Evolutionary conservation across 1,139 yeast species (phyloP).

Genomic region (Saccharomycopsis crataegensis): DNA sequence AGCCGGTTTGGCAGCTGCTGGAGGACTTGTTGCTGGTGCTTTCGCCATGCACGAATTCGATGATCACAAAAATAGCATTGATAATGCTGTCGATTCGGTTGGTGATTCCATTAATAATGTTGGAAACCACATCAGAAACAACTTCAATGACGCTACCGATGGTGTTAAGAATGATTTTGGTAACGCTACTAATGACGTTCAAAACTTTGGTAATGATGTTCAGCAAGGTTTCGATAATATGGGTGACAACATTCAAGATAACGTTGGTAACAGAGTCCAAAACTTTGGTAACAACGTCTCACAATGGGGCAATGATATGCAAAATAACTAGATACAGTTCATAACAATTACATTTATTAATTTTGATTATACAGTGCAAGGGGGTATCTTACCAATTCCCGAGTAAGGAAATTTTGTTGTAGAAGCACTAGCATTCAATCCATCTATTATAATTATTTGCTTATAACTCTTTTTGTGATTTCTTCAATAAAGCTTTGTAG

Average conservation of each 20-base stretch:
- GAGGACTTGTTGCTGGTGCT: constrained; percentile 16
- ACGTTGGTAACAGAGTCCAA: constrained; percentile 9
- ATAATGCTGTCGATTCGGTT: constrained; percentile 4
- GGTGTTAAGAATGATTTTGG: constrained; percentile 3
- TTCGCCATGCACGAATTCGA: constrained; percentile 13
- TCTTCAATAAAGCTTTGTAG: constrained; percentile 61
- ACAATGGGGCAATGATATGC: constrained; percentile 12
- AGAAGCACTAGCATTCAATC: not conserved
- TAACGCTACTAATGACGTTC: constrained; percentile 9
- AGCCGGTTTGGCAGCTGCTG: constrained; percentile 16
- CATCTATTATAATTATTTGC: not conserved
- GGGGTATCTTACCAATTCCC: too few species aligned
- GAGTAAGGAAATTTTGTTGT: too few species aligned
- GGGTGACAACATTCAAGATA: constrained; percentile 15
- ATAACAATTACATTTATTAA: not conserved
- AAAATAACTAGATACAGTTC: not conserved
- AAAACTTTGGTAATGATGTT: constrained; percentile 15
- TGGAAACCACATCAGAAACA: constrained; percentile 10
- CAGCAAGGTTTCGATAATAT: constrained; percentile 16
- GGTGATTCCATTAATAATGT: constrained; percentile 2
- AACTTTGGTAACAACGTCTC: constrained; percentile 15
- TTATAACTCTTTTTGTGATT: constrained; percentile 11
- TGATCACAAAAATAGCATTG: constrained; percentile 12
- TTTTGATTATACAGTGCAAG: not conserved
- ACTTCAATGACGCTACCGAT: constrained; percentile 3